Evolutionary conservation across 1,139 yeast species (phyloP).

Genomic region (Candida smagusa): DNA sequence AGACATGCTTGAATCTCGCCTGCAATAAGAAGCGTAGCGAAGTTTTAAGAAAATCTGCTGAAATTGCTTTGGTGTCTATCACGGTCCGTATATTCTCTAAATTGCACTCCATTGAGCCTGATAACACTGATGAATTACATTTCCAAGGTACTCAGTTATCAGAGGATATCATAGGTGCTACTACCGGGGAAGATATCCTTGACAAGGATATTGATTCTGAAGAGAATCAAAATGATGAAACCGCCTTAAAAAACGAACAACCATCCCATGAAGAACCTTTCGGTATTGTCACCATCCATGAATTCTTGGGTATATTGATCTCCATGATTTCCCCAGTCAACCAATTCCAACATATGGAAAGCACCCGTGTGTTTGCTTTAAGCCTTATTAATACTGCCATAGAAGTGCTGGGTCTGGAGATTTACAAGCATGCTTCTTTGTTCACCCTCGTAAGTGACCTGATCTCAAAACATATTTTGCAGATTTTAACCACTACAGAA

Average conservation of each 20-base stretch:
- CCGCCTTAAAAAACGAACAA: constrained; percentile 1
- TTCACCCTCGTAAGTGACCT: constrained; percentile 72
- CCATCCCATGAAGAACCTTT: constrained; percentile 40
- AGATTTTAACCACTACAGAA: constrained; percentile 70
- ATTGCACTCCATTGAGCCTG: constrained; percentile 57
- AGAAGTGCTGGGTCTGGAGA: constrained; percentile 72
- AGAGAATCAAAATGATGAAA: constrained; percentile 2
- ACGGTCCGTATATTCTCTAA: constrained; percentile 67
- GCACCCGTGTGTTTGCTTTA: constrained; percentile 81
- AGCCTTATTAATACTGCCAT: constrained; percentile 73
- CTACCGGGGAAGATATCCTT: constrained; percentile 12
- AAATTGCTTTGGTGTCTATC: constrained; percentile 72
- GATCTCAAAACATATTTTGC: constrained; percentile 78
- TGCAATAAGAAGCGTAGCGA: constrained; percentile 92
- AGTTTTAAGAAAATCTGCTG: constrained; percentile 85
- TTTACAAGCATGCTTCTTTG: constrained; percentile 65
- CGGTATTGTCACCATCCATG: constrained; percentile 67
- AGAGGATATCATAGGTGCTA: constrained; percentile 42
- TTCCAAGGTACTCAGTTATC: constrained; percentile 35
- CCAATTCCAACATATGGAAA: constrained; percentile 81
- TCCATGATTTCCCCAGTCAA: constrained; percentile 82
- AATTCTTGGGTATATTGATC: constrained; percentile 70
- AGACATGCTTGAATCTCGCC: constrained; percentile 88
- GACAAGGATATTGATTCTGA: constrained; percentile 7
- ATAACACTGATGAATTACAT: constrained; percentile 30